Percentiles rank a stretch among this genome's conserved stretches.
These are phyloP conservation scores for Sugiyamaella castrensis DNA, from an alignment of 1,139 yeast species.

Conservation along the genomic window DNA sequence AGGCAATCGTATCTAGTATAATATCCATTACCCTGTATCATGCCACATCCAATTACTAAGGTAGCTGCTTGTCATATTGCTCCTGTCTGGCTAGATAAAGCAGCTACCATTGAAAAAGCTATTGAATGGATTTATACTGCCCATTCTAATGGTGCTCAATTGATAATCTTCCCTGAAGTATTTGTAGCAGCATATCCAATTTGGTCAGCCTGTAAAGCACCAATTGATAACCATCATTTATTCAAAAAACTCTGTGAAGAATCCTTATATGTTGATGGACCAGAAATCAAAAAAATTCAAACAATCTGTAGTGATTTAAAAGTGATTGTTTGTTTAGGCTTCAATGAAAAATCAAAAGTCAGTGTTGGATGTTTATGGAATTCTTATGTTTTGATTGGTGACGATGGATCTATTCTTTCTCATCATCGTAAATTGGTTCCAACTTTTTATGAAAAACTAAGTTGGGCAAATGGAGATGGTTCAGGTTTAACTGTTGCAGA, in stretches of 20 bases:
- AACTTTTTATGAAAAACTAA: slow-evolving; percentile 24
- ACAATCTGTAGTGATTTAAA: slow-evolving; percentile 18
- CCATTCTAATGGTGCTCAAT: slow-evolving; percentile 29
- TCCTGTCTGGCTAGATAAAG: slow-evolving; percentile 25
- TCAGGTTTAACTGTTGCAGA: slow-evolving; percentile 24
- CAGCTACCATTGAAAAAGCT: slow-evolving; percentile 24
- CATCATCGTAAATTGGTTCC: slow-evolving; percentile 27
- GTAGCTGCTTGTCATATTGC: slow-evolving; percentile 25
- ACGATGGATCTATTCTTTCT: slow-evolving; percentile 20
- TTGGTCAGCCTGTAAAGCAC: slow-evolving; percentile 28
- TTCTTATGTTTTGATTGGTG: slow-evolving; percentile 23
- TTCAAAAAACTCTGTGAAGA: slow-evolving; percentile 24
- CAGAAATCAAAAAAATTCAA: slow-evolving; percentile 20
- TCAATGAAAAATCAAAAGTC: slow-evolving; percentile 22
- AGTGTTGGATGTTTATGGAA: slow-evolving; percentile 28
- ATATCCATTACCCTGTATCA: too few relatives aligned
- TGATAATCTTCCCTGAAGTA: slow-evolving; percentile 32
- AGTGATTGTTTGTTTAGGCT: slow-evolving; percentile 23
- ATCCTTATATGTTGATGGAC: slow-evolving; percentile 25
- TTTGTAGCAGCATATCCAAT: slow-evolving; percentile 32
- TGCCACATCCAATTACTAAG: slow-evolving; percentile 21
- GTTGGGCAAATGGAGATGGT: slow-evolving; percentile 28
- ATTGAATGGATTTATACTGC: slow-evolving; percentile 23
- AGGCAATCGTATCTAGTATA: too few relatives aligned
- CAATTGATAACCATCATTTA: slow-evolving; percentile 25